Conservation (phyloP, 228 moss, liverwort and hornwort genomes). For the Sphagnum fallax region DNA sequence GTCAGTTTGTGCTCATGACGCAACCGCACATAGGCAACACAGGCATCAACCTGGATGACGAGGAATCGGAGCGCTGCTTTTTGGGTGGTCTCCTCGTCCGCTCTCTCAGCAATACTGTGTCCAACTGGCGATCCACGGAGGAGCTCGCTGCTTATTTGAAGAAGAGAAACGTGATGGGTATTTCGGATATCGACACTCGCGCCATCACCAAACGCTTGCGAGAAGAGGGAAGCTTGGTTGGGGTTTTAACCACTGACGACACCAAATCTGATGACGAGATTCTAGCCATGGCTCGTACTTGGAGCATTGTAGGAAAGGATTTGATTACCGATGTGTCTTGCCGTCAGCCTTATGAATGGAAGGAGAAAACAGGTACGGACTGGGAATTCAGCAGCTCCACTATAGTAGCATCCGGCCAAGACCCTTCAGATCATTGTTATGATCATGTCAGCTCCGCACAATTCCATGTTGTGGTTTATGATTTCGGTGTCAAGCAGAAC, state of each 20-base stretch:
- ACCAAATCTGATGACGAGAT: slow-evolving; percentile 73
- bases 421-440: no score
- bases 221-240: slow-evolving; percentile 86
- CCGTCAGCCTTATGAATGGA: slow-evolving; percentile 81
- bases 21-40: slow-evolving; percentile 98
- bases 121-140: slow-evolving; percentile 88
- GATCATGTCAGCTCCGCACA: no score
- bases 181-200: slow-evolving; percentile 89
- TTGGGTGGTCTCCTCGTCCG: slow-evolving; percentile 79
- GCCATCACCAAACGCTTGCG: slow-evolving; percentile 87
- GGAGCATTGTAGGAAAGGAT: slow-evolving; percentile 95
- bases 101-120: slow-evolving; percentile 62
- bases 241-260: slow-evolving; percentile 76
- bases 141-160: slow-evolving; percentile 71
- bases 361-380: slow-evolving; percentile 59
- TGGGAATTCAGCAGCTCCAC: slow-evolving; percentile 70
- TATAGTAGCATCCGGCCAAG: no score
- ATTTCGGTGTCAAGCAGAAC: slow-evolving; percentile 84
- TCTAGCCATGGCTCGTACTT: slow-evolving; percentile 55
- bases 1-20: slow-evolving; percentile 98
- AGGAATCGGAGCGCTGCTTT: slow-evolving; percentile 81
- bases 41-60: slow-evolving; percentile 80
- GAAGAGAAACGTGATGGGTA: slow-evolving; percentile 84
- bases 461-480: slow-evolving; percentile 56
- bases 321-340: slow-evolving; percentile 88